Conservation (phyloP, 73 alveolate species). For the Urostyla sp. region DNA sequence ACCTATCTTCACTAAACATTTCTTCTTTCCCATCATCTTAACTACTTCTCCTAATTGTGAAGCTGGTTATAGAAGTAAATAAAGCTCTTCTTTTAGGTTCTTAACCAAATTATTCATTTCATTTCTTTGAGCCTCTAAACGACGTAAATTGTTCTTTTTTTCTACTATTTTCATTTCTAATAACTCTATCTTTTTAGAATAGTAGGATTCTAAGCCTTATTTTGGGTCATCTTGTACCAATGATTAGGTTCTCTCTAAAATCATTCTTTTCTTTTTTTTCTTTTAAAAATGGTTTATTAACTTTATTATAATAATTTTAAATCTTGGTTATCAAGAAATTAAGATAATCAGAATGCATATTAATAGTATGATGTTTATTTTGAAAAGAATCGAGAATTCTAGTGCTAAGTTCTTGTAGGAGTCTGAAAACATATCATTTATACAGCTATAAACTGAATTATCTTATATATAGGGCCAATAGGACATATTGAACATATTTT, state of each 20-base stretch:
- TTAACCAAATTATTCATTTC: constrained; percentile 88
- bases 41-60: constrained; percentile 98
- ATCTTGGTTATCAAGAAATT: no score
- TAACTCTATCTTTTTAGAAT: constrained; percentile 86
- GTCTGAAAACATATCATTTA: constrained; percentile 41
- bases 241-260: constrained; percentile 40
- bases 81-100: constrained; percentile 93
- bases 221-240: constrained; percentile 38
- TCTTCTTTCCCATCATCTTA: constrained; percentile 95
- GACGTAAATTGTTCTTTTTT: constrained; percentile 83
- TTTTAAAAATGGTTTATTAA: no score
- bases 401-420: constrained; percentile 43
- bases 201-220: constrained; percentile 74
- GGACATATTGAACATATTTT: constrained; percentile 56
- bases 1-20: constrained; percentile 85
- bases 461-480: constrained; percentile 61
- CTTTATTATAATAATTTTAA: no score
- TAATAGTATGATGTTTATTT: no score
- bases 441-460: not conserved
- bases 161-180: constrained; percentile 84
- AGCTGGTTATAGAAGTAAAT: constrained; percentile 93
- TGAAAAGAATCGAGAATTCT: no score
- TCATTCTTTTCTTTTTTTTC: no score
- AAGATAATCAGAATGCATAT: no score
- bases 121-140: constrained; percentile 99